phyloP scores from a whole-genome alignment of 1,139 yeast species.

The Groenewaldozyma auringiensis region DNA sequence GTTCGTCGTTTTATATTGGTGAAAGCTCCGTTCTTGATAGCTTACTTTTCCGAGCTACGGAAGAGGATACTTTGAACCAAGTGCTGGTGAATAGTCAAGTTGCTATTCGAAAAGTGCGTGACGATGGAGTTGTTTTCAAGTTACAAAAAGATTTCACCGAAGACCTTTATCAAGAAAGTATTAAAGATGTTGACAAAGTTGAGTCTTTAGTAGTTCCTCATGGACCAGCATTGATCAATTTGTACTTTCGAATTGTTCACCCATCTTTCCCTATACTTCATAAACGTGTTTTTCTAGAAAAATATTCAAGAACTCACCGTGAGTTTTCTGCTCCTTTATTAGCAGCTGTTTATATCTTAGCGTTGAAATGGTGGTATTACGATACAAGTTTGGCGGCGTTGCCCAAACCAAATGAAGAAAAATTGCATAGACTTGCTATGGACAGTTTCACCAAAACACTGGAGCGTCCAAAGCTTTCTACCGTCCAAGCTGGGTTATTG shows the following conservation, averaged over 20 bases:
- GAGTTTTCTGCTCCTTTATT: slow-evolving; percentile 40
- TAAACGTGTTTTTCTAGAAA: slow-evolving; percentile 38
- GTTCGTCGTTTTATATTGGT: slow-evolving; percentile 34
- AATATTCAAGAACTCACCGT: slow-evolving; percentile 39
- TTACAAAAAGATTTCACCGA: slow-evolving; percentile 29
- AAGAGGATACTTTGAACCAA: slow-evolving; percentile 30
- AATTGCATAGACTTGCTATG: slow-evolving; percentile 33
- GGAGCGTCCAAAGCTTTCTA: slow-evolving; percentile 38
- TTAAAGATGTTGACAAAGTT: slow-evolving; percentile 31
- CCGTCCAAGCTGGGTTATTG: slow-evolving; percentile 40
- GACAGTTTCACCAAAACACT: slow-evolving; percentile 35
- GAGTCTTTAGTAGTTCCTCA: slow-evolving; percentile 39
- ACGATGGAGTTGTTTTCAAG: slow-evolving; percentile 28
- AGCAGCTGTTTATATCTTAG: slow-evolving; percentile 39
- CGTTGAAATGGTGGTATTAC: slow-evolving; percentile 38
- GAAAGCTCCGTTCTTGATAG: slow-evolving; percentile 32
- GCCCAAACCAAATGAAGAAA: slow-evolving; percentile 31
- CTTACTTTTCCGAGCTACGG: slow-evolving; percentile 25
- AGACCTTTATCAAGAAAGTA: slow-evolving; percentile 23
- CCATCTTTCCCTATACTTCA: slow-evolving; percentile 39
- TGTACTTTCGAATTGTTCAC: slow-evolving; percentile 38
- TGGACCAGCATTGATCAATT: slow-evolving; percentile 34
- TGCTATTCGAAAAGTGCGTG: slow-evolving; percentile 30
- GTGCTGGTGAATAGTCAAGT: slow-evolving; percentile 30
- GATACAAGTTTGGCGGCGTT: slow-evolving; percentile 28